Base-by-base conservation (phyloP, 345 rosid species). In the Sisymbrium altissimum region DNA sequence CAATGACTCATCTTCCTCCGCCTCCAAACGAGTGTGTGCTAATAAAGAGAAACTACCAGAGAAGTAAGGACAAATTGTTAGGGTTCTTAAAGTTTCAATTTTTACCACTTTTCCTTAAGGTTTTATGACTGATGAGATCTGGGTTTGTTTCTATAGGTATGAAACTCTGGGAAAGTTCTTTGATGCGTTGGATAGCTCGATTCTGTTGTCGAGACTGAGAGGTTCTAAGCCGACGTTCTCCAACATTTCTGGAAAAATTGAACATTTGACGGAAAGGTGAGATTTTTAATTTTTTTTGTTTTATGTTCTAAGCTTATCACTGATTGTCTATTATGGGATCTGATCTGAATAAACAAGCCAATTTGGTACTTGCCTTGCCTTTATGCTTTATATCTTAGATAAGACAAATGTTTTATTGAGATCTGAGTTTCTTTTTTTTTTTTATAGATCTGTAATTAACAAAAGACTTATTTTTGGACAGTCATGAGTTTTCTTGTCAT, bases 221-320 rank as follows among this genome's bases (percentile, higher is more conserved):
- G 83, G 93, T 6, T 82, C 92, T 0, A 81, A 46, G 81, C 56
- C 88, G 4, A 85, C 81, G 1, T 87, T 92, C 73, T 63, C 76
- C 27, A 90, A 84, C 9, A 80, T 96, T 52, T 71, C 81, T 38
- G 80, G 79, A 4, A 81, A 81, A 74, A 81, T 92, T 18, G 87
- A 90, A 80, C 80, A 81, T 69, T 72, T 92, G 56, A 89, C 97
- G 0, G 90, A 87, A 60, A 85, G 97, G 98, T 95, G 77, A 30
- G 15, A 4, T 6, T 27, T 17, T 14, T 41, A 17, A 35, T 23
- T 52, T n/a, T 50, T 23, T 52, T n/a, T 50, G 12, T 13, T 35
- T 9, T 55, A 9, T 35, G 48, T 27, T 56, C 13, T 27, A 2
- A 46, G n/a, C 9, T 3, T 56, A 7, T 19, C 14, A 8, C 8